Evolutionary conservation across 129 eudicot species (phyloP), one percentile per base, ranked within the genome.

Genomic region (Helichrysum umbraculigerum): DNA sequence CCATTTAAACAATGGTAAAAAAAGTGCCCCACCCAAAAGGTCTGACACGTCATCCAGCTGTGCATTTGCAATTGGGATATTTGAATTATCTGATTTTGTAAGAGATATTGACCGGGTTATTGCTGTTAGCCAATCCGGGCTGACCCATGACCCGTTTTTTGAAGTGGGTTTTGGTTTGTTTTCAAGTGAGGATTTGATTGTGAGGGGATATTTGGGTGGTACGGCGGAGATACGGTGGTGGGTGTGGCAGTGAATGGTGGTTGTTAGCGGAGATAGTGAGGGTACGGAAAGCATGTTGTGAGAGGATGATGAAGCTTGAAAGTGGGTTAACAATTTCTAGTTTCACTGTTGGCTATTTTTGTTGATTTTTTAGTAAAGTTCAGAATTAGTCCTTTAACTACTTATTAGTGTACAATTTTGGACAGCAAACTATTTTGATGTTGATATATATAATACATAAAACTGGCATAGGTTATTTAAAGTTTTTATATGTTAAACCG

Each of bases 21-120:
- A 94, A 0, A 91, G 96, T 66, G 98, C 97, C 11, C 98, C 97
- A 37, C 97, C 98, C n/a, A 94, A 81, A 34, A 91, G 90, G 61
- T 94, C 97, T 2, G 97, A 88, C 0, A 94, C 97, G 65, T 94
- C 98, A 8, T 94, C 98, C 15, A 94, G 90, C 80, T 91, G 82
- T 2, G 98, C 96, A 47, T 44, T 80, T 19, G 98, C 98, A 37
- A 83, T 80, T 68, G 98, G 98, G 50, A 91, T 89, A 74, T 88
- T 88, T 29, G 96, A 94, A 39, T 84, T 88, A 62, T 91, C 96
- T 59, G 71, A 57, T 64, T 81, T 52, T 35, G 82, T 76, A 2
- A 61, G 4, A 74, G 93, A 71, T 9, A 94, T 29, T 11, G 92
- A 78, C 41, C 82, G 85, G 7, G 95, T 82, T 9, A 94, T 66